Conservation (phyloP, 345 rosid genomes). For the Arabis alpina region DNA sequence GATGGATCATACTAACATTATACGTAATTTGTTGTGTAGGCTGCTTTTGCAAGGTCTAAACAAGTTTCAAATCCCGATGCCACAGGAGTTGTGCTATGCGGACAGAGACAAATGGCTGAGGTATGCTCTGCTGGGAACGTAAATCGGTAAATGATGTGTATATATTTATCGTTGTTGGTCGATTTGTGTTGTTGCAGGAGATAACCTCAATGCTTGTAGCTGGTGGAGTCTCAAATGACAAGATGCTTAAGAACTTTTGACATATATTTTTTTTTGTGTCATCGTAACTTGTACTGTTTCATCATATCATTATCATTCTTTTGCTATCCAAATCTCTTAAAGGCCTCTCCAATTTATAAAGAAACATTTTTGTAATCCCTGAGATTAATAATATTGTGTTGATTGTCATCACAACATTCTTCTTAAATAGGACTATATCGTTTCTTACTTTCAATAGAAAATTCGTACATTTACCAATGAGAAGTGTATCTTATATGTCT, state of each 20-base stretch:
- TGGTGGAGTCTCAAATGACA: constrained; percentile 72
- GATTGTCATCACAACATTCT: constrained; percentile 27
- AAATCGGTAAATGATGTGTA: constrained; percentile 6
- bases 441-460: too few relatives aligned
- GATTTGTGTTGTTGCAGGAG: constrained; percentile 62
- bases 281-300: constrained; percentile 19
- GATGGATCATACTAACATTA: constrained; percentile 9
- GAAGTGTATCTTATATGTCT: too few relatives aligned
- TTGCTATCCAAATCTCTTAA: constrained; percentile 19
- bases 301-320: constrained; percentile 29
- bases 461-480: too few relatives aligned
- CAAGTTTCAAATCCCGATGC: constrained; percentile 55
- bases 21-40: constrained; percentile 52
- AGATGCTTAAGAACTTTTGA: constrained; percentile 90
- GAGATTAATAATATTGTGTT: constrained; percentile 24
- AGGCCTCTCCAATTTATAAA: constrained; percentile 30
- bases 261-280: constrained; percentile 23
- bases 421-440: too few relatives aligned
- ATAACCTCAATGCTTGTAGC: constrained; percentile 75
- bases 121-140: constrained; percentile 46
- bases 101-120: constrained; percentile 97
- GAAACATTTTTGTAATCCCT: constrained; percentile 35
- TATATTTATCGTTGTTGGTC: background rate
- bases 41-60: constrained; percentile 82
- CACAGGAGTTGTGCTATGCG: constrained; percentile 85